Evolutionary conservation across 345 rosid species (phyloP).

Genomic region (Hibiscus tridactylites): DNA sequence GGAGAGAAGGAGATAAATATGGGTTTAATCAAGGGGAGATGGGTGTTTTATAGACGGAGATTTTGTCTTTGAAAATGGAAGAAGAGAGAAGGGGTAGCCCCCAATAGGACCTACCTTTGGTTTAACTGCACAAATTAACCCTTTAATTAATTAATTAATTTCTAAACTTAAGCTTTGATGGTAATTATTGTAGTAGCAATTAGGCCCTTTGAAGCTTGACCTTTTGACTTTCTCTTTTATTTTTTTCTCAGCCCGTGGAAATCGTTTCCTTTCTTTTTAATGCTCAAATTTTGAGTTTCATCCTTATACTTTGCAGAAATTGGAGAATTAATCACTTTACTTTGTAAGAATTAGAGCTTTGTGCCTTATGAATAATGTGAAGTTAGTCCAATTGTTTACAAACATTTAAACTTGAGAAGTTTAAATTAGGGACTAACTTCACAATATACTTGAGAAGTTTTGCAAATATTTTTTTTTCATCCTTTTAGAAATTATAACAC

Average conservation of each 20-base stretch:
- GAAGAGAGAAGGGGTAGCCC: background rate
- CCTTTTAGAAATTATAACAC: no score
- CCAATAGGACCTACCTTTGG: background rate
- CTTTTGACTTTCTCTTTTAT: conserved; percentile 21
- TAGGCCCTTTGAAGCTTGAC: conserved; percentile 32
- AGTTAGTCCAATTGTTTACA: no score
- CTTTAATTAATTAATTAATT: conserved; percentile 5
- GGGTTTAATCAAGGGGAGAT: conserved; percentile 9
- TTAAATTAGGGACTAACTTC: no score
- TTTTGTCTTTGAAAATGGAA: conserved; percentile 17
- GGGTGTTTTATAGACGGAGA: conserved; percentile 21
- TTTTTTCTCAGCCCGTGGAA: conserved; percentile 8
- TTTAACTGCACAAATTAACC: background rate
- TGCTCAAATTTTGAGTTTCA: background rate
- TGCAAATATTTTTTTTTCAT: no score
- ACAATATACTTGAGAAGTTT: no score
- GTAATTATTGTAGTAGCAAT: conserved; percentile 15
- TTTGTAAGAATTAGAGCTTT: no score
- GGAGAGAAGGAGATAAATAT: conserved; percentile 30
- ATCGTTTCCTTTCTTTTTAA: background rate
- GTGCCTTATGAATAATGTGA: no score
- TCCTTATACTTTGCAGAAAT: background rate
- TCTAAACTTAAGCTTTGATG: conserved; percentile 3
- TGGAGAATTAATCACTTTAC: no score
- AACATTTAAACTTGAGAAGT: no score